Conservation (phyloP, 805 yeast genomes). For the Yarrowia alimentaria region DNA sequence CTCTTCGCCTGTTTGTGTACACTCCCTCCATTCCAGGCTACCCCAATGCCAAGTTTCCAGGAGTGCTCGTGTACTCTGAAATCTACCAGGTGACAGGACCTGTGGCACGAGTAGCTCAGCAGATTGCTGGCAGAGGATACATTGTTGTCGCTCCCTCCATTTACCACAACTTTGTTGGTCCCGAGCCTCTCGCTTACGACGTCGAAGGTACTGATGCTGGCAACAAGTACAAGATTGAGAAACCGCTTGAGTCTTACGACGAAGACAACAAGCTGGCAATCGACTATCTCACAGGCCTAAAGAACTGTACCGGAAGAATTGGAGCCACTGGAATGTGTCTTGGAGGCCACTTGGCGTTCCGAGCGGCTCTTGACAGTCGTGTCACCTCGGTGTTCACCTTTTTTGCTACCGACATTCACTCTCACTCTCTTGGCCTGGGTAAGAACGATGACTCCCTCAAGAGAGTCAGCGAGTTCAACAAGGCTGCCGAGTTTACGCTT, state of each 20-base stretch:
- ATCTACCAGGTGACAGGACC: conserved; percentile 77
- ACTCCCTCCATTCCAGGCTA: conserved; percentile 70
- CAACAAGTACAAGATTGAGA: conserved; percentile 61
- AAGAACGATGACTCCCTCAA: conserved; percentile 62
- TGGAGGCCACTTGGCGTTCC: conserved; percentile 78
- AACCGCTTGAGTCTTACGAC: conserved; percentile 69
- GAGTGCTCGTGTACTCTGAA: conserved; percentile 74
- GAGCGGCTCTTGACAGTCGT: conserved; percentile 63
- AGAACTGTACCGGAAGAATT: conserved; percentile 66
- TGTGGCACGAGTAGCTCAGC: conserved; percentile 71
- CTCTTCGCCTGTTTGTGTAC: conserved; percentile 61
- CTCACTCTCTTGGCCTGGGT: conserved; percentile 63
- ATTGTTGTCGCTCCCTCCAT: conserved; percentile 77
- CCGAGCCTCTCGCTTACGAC: conserved; percentile 67
- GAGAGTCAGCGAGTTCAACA: conserved; percentile 51
- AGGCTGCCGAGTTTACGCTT: conserved; percentile 52
- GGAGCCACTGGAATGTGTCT: conserved; percentile 88
- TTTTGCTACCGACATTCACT: conserved; percentile 79
- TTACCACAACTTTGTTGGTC: conserved; percentile 67
- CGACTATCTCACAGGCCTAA: conserved; percentile 56
- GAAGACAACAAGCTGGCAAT: conserved; percentile 66
- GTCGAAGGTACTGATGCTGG: conserved; percentile 73
- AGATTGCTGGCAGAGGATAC: conserved; percentile 76
- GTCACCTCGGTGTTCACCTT: conserved; percentile 69
- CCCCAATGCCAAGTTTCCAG: conserved; percentile 80